phyloP scores from a whole-genome alignment of 768 basidiomycete species.

The Tricholoma terreum region DNA sequence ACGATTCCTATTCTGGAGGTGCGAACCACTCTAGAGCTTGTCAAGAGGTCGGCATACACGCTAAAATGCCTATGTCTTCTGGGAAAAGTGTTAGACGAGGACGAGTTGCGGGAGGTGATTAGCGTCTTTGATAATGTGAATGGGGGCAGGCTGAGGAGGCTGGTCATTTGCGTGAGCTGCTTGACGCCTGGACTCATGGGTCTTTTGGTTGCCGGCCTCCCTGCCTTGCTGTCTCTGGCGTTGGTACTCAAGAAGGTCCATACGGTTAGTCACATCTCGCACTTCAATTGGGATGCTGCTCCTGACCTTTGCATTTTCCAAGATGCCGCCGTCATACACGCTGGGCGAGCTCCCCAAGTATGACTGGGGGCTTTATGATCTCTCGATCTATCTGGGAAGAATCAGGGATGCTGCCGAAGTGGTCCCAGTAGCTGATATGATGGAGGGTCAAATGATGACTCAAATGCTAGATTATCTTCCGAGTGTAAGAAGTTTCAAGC shows the following conservation, averaged over 20 bases:
- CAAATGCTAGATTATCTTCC: background rate
- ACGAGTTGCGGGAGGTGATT: conserved; percentile 23
- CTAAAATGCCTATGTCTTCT: conserved; percentile 23
- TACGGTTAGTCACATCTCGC: conserved; percentile 2
- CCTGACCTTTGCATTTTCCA: no score
- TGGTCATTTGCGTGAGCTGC: conserved; percentile 3
- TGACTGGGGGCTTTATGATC: conserved; percentile 14
- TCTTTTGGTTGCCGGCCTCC: conserved; percentile 20
- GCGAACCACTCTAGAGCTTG: conserved; percentile 15
- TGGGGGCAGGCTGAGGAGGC: background rate
- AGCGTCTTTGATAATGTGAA: conserved; percentile 14
- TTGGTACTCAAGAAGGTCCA: conserved; percentile 12
- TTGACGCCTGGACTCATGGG: conserved; percentile 16
- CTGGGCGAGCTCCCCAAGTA: background rate
- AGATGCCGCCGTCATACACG: background rate
- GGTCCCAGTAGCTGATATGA: background rate
- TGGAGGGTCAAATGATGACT: background rate
- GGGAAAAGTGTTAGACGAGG: conserved; percentile 18
- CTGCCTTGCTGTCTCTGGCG: conserved; percentile 19
- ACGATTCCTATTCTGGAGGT: conserved; percentile 20
- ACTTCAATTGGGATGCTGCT: no score
- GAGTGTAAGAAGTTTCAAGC: background rate
- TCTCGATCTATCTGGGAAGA: conserved; percentile 8
- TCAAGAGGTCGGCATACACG: conserved; percentile 24
- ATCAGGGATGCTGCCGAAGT: background rate